Conservation (phyloP, 805 yeast species). For the Debaryomyces tyrocola region DNA sequence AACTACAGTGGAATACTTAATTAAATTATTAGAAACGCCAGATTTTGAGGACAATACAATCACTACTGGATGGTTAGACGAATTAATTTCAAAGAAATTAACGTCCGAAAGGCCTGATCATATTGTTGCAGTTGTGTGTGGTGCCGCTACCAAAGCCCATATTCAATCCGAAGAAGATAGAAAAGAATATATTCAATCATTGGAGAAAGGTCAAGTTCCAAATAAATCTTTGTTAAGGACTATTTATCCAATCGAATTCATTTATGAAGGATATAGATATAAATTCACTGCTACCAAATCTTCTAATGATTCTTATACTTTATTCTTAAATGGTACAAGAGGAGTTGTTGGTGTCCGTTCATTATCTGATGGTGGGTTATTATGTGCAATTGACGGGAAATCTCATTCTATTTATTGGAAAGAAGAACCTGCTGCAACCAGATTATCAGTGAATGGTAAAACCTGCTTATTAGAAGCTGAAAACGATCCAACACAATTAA, state of each 20-base stretch:
- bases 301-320: conserved; percentile 77
- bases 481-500: conserved; percentile 96
- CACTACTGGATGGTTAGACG: conserved; percentile 99
- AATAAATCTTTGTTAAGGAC: conserved; percentile 78
- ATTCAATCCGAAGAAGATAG: conserved; percentile 70
- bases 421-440: conserved; percentile 93
- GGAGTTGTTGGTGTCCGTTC: conserved; percentile 83
- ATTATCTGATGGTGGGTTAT: conserved; percentile 93
- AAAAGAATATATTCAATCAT: conserved; percentile 66
- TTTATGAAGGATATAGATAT: conserved; percentile 90
- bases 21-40: conserved; percentile 92
- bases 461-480: conserved; percentile 93
- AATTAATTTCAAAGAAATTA: conserved; percentile 85
- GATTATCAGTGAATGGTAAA: conserved; percentile 92
- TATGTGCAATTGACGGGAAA: conserved; percentile 84
- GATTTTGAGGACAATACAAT: conserved; percentile 95
- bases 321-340: conserved; percentile 92
- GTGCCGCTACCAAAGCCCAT: conserved; percentile 96
- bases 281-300: conserved; percentile 96
- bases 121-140: conserved; percentile 87
- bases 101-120: conserved; percentile 98
- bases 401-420: conserved; percentile 97
- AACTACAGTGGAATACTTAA: conserved; percentile 95
- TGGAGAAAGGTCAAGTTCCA: conserved; percentile 96
- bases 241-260: conserved; percentile 89